phyloP scores from a whole-genome alignment of 495 filamentous ascomycete genomes.

The Xylaria nigripes region DNA sequence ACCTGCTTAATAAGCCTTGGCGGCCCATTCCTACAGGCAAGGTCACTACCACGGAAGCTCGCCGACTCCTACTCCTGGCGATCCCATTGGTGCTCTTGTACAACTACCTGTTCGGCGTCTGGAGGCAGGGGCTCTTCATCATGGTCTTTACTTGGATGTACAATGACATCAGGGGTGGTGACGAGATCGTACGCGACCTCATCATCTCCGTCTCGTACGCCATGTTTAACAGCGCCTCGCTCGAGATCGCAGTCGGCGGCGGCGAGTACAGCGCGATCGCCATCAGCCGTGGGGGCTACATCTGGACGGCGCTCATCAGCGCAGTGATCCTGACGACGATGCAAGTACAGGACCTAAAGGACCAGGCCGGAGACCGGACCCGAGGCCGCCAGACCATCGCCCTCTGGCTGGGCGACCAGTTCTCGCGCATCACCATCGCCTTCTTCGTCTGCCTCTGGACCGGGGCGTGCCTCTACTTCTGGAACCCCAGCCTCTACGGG shows the following conservation, averaged over 20 bases:
- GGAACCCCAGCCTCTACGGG: conserved; percentile 16
- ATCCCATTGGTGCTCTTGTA: conserved; percentile 26
- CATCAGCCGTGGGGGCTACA: conserved; percentile 14
- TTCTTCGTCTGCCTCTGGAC: conserved; percentile 36
- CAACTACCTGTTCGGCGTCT: conserved; percentile 30
- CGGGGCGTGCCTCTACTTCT: conserved; percentile 31
- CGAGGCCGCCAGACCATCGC: conserved; percentile 36
- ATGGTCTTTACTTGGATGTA: conserved; percentile 42
- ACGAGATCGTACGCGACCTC: conserved; percentile 39
- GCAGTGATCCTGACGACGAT: conserved; percentile 43
- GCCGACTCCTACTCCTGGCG: conserved; percentile 25
- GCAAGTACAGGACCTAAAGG: conserved; percentile 45
- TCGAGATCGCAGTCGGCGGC: conserved; percentile 17
- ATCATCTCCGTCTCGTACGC: conserved; percentile 38
- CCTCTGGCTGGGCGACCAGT: conserved; percentile 35
- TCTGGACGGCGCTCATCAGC: conserved; percentile 41
- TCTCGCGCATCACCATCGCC: conserved; percentile 34
- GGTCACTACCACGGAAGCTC: conserved; percentile 32
- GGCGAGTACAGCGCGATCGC: conserved; percentile 2
- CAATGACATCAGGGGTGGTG: conserved; percentile 45
- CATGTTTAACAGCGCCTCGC: conserved; percentile 27
- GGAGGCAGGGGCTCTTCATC: conserved; percentile 27
- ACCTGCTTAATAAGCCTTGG: conserved; percentile 53
- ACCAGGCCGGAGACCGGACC: conserved; percentile 40
- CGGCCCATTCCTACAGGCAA: conserved; percentile 40